These are phyloP conservation scores for Zygotorulaspora danielsina DNA, from an alignment of 805 yeast genomes.

Conservation along the genomic window DNA sequence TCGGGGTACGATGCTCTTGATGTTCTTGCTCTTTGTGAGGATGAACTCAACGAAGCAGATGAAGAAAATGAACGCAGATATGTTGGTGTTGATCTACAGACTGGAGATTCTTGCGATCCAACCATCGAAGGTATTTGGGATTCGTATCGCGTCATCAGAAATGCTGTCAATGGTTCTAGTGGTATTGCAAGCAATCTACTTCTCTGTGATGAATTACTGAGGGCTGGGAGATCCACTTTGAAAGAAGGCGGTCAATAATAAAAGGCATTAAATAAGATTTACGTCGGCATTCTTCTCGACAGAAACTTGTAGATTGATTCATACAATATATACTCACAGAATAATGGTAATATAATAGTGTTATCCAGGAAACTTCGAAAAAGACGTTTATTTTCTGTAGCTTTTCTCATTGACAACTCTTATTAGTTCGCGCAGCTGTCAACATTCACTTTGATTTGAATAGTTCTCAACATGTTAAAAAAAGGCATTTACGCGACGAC, in stretches of 20 bases:
- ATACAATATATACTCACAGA: background rate
- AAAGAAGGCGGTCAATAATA: constrained; percentile 52
- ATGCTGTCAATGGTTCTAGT: constrained; percentile 86
- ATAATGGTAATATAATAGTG: background rate
- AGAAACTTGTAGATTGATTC: background rate
- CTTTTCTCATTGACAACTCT: background rate
- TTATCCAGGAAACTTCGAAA: too few species aligned
- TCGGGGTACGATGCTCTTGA: constrained; percentile 94
- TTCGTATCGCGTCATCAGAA: constrained; percentile 88
- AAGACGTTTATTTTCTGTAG: too few species aligned
- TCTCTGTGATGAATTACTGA: constrained; percentile 90
- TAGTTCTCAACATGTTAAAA: too few species aligned
- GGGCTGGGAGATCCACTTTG: constrained; percentile 93
- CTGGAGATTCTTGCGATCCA: constrained; percentile 97
- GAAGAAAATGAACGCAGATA: constrained; percentile 73
- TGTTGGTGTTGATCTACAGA: constrained; percentile 84
- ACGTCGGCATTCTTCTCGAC: background rate
- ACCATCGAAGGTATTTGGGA: constrained; percentile 95
- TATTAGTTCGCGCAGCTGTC: background rate
- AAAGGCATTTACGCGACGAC: too few species aligned
- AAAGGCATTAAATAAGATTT: constrained; percentile 4
- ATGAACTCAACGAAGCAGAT: constrained; percentile 39
- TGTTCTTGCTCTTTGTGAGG: constrained; percentile 83
- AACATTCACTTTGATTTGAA: background rate
- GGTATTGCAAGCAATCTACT: constrained; percentile 91